Evolutionary conservation across 495 filamentous ascomycete species (phyloP).

Genomic region (Hypoxylon subgilvum): DNA sequence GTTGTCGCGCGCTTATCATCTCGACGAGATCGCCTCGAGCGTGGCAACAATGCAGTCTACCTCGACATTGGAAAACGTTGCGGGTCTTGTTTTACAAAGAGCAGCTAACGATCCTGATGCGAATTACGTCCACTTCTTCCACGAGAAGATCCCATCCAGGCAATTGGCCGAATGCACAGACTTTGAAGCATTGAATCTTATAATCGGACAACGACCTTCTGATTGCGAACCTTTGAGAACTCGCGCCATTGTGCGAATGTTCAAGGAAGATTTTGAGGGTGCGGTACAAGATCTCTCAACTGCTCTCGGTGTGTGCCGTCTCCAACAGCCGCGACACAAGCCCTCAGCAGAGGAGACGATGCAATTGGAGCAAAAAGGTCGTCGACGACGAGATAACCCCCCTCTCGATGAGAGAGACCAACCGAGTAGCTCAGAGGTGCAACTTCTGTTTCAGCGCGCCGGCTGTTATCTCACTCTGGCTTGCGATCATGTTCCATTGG

Average conservation of each 20-base stretch:
- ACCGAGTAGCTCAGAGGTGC: slow-evolving; percentile 72
- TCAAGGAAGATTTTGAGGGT: slow-evolving; percentile 74
- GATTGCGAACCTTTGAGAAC: slow-evolving; percentile 73
- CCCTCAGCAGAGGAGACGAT: slow-evolving; percentile 48
- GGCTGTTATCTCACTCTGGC: slow-evolving; percentile 76
- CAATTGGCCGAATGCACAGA: slow-evolving; percentile 77
- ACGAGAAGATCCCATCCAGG: slow-evolving; percentile 81
- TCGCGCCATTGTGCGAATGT: slow-evolving; percentile 72
- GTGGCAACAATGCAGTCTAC: slow-evolving; percentile 83
- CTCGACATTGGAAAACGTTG: slow-evolving; percentile 79
- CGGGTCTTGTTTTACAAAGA: slow-evolving; percentile 71
- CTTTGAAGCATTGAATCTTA: slow-evolving; percentile 66
- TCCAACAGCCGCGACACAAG: slow-evolving; percentile 54
- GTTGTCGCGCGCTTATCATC: slow-evolving; percentile 72
- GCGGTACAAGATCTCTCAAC: slow-evolving; percentile 70
- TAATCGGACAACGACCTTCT: slow-evolving; percentile 64
- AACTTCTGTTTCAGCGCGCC: slow-evolving; percentile 77
- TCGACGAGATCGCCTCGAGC: slow-evolving; percentile 81
- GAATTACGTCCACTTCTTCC: slow-evolving; percentile 85
- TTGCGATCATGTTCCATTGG: slow-evolving; percentile 63
- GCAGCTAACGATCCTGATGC: slow-evolving; percentile 68
- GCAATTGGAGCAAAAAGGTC: slow-evolving; percentile 42
- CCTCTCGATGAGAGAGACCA: slow-evolving; percentile 71
- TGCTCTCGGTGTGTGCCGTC: slow-evolving; percentile 65
- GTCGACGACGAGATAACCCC: slow-evolving; percentile 57